Conservation (phyloP, 2,329 filamentous ascomycete species). For the Phyllosticta citriasiana region DNA sequence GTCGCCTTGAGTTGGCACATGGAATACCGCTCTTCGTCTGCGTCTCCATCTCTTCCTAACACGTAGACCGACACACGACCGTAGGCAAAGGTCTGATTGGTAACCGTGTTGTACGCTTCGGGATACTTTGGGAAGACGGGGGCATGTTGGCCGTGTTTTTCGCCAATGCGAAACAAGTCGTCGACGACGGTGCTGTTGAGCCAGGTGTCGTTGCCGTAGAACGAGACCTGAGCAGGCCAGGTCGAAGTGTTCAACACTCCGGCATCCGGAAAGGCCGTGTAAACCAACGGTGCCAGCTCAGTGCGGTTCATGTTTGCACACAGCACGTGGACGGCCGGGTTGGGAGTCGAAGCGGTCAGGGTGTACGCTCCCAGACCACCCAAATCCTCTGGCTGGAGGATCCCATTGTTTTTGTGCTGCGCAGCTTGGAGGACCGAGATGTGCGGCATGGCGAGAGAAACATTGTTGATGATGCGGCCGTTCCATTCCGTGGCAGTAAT, state of each 20-base stretch:
- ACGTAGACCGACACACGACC: slow-evolving; percentile 51
- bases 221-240: slow-evolving; percentile 14
- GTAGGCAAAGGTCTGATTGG: slow-evolving; percentile 25
- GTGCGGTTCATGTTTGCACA: slow-evolving; percentile 55
- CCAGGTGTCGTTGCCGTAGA: slow-evolving; percentile 4
- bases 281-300: slow-evolving; percentile 57
- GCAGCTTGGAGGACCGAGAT: slow-evolving; percentile 58
- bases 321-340: slow-evolving; percentile 60
- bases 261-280: slow-evolving; percentile 47
- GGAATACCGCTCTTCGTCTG: slow-evolving; percentile 41
- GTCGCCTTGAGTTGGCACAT: slow-evolving; percentile 59
- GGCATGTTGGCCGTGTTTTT: slow-evolving; percentile 46
- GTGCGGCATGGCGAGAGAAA: slow-evolving; percentile 70
- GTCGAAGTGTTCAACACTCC: slow-evolving; percentile 17
- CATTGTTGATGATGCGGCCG: slow-evolving; percentile 59
- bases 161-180: slow-evolving; percentile 59
- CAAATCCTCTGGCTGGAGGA: slow-evolving; percentile 54
- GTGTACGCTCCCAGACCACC: slow-evolving; percentile 59
- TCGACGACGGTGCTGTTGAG: slow-evolving; percentile 45
- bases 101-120: slow-evolving; percentile 51
- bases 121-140: slow-evolving; percentile 43
- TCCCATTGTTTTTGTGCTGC: slow-evolving; percentile 49
- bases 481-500: slow-evolving; percentile 44
- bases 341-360: slow-evolving; percentile 58
- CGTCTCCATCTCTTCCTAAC: slow-evolving; percentile 35